These are phyloP conservation scores for Talaromyces albobiverticillius DNA, from an alignment of 2,329 filamentous ascomycete genomes.

Conservation along the genomic window DNA sequence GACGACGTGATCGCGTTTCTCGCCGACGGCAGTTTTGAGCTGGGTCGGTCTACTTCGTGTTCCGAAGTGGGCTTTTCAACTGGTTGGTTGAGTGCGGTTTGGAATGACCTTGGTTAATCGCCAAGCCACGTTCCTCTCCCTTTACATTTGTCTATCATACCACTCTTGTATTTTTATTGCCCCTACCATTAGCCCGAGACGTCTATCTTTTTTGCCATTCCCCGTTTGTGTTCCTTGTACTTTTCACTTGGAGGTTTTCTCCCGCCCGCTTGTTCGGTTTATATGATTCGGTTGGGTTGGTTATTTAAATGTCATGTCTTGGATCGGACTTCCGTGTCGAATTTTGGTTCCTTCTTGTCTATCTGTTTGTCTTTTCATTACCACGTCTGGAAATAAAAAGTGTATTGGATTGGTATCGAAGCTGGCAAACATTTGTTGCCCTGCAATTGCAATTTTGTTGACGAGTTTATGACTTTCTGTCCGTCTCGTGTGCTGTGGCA, in stretches of 20 bases:
- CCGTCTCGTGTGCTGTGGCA: not conserved
- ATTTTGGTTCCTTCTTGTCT: too few species aligned
- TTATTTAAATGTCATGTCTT: too few species aligned
- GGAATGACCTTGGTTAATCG: constrained; percentile 23
- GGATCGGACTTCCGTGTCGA: too few species aligned
- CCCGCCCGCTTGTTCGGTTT: too few species aligned
- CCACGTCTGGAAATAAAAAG: too few species aligned
- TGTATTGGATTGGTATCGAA: not conserved
- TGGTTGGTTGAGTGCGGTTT: constrained; percentile 37
- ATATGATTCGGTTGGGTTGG: too few species aligned
- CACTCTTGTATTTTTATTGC: not conserved
- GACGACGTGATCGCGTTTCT: constrained; percentile 38
- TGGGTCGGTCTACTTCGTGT: constrained; percentile 24
- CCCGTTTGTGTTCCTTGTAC: not conserved
- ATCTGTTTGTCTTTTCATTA: too few species aligned
- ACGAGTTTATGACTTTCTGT: constrained; percentile 1
- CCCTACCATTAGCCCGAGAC: not conserved
- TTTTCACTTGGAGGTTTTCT: too few species aligned
- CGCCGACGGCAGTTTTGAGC: constrained; percentile 33
- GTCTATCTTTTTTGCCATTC: not conserved
- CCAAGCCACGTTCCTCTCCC: not conserved
- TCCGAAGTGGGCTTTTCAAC: constrained; percentile 31
- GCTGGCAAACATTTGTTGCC: not conserved
- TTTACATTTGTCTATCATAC: not conserved
- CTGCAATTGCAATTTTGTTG: too few species aligned